phyloP scores from a whole-genome alignment of 148 eudicot species.

The Hydrangea macrophylla region DNA sequence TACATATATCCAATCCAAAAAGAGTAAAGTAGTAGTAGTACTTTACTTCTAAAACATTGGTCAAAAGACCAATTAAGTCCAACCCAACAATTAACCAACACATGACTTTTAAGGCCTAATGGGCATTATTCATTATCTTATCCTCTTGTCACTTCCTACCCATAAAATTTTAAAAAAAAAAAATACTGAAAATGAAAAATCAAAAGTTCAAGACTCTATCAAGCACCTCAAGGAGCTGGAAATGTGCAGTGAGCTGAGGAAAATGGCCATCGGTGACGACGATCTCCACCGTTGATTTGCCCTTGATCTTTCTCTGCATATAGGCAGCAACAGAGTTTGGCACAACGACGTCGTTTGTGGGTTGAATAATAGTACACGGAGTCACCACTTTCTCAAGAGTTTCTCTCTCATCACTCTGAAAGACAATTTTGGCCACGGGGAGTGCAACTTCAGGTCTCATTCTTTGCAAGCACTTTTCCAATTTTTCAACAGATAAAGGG shows the following conservation, averaged over 20 bases:
- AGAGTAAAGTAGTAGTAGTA: too few relatives aligned
- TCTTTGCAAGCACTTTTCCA: slow-evolving; percentile 39
- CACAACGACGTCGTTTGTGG: slow-evolving; percentile 59
- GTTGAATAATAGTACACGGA: slow-evolving; percentile 68
- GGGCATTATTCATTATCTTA: too few relatives aligned
- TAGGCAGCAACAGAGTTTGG: slow-evolving; percentile 61
- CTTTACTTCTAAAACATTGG: too few relatives aligned
- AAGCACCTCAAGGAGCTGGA: slow-evolving; percentile 55
- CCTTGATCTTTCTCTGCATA: slow-evolving; percentile 60
- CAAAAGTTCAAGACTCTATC: slow-evolving; percentile 26
- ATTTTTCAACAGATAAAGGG: slow-evolving; percentile 27
- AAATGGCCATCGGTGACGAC: slow-evolving; percentile 72
- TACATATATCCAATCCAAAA: too few relatives aligned
- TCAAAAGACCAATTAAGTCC: too few relatives aligned
- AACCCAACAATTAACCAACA: too few relatives aligned
- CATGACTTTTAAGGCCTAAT: too few relatives aligned
- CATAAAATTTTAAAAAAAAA: too few relatives aligned
- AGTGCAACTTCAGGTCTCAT: slow-evolving; percentile 65
- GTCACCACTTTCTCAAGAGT: slow-evolving; percentile 52
- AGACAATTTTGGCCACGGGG: slow-evolving; percentile 59
- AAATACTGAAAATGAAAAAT: neutral
- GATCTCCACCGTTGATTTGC: slow-evolving; percentile 48
- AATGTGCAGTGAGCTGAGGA: slow-evolving; percentile 64
- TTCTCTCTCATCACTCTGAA: slow-evolving; percentile 54
- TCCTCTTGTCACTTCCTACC: too few relatives aligned